phyloP scores from a whole-genome alignment of 2,329 filamentous ascomycete species.

The Phialocephala subalpina region DNA sequence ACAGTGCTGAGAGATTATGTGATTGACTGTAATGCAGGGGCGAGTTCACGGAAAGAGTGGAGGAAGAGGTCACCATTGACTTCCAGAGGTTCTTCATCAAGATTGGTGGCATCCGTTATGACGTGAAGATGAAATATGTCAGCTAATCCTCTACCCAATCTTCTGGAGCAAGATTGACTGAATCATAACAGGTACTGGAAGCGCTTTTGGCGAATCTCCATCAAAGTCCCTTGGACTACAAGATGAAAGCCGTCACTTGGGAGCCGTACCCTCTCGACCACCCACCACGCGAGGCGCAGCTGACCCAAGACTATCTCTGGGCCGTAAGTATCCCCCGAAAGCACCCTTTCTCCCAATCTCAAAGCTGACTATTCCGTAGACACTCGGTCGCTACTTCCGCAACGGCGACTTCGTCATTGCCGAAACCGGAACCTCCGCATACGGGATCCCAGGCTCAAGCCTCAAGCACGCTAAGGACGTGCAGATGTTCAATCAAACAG shows the following conservation, averaged over 20 bases:
- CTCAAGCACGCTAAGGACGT: slow-evolving; percentile 36
- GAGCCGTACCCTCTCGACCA: neutral
- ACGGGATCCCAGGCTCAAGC: slow-evolving; percentile 55
- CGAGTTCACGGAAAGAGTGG: slow-evolving; percentile 41
- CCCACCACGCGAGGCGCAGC: neutral
- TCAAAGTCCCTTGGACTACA: neutral
- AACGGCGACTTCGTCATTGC: slow-evolving; percentile 62
- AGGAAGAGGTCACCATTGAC: slow-evolving; percentile 39
- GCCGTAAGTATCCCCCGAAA: neutral
- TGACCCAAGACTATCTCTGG: neutral
- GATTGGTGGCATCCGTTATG: slow-evolving; percentile 28
- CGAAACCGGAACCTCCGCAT: slow-evolving; percentile 64
- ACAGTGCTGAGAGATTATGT: neutral
- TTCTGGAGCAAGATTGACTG: neutral
- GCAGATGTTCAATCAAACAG: slow-evolving; percentile 48
- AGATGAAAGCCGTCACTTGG: neutral
- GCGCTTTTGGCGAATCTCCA: neutral
- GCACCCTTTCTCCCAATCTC: neutral
- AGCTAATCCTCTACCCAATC: neutral
- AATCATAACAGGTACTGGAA: neutral
- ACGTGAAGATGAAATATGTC: slow-evolving; percentile 35
- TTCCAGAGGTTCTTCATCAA: slow-evolving; percentile 43
- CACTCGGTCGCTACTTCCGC: slow-evolving; percentile 53
- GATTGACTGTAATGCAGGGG: slow-evolving; percentile 20
- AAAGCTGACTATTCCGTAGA: slow-evolving; percentile 25